Evolutionary conservation across 2,329 filamentous ascomycete genomes (phyloP).

Genomic region (Bipolaris gigantea): DNA sequence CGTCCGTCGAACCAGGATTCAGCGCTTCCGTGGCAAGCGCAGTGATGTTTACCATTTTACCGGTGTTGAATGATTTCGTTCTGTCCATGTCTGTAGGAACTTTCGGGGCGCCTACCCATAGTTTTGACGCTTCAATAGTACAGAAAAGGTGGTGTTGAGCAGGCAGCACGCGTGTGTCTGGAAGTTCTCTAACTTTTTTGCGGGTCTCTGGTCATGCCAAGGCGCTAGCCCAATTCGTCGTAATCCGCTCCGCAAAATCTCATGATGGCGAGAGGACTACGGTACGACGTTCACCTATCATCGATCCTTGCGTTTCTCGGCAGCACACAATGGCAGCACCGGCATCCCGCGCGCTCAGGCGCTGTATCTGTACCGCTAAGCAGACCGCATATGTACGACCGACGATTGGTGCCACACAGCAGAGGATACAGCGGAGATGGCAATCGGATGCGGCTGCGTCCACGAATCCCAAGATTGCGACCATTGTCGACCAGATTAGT

Average conservation of each 20-base stretch:
- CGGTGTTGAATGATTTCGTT: slow-evolving; percentile 17
- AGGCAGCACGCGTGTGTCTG: slow-evolving; percentile 9
- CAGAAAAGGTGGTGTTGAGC: slow-evolving; percentile 20
- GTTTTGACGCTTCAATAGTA: slow-evolving; percentile 36
- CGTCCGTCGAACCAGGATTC: slow-evolving; percentile 68
- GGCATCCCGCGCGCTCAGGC: slow-evolving; percentile 49
- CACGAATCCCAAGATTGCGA: slow-evolving; percentile 85
- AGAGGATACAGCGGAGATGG: slow-evolving; percentile 68
- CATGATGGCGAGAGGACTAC: slow-evolving; percentile 23
- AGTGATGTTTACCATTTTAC: slow-evolving; percentile 33
- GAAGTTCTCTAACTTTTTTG: slow-evolving; percentile 33
- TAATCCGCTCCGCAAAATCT: slow-evolving; percentile 36
- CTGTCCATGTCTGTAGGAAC: slow-evolving; percentile 23
- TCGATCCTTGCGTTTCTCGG: slow-evolving; percentile 20
- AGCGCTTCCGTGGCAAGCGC: slow-evolving; percentile 50
- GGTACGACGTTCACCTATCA: slow-evolving; percentile 22
- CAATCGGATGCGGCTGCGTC: slow-evolving; percentile 71
- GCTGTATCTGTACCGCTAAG: slow-evolving; percentile 46
- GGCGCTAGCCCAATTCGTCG: slow-evolving; percentile 30
- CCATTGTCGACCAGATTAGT: slow-evolving; percentile 98
- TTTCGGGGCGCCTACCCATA: slow-evolving; percentile 41
- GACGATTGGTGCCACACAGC: slow-evolving; percentile 41
- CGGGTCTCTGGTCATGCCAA: slow-evolving; percentile 23
- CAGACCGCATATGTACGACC: slow-evolving; percentile 32
- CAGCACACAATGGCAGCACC: slow-evolving; percentile 48